These are phyloP conservation scores for Puccinia novopanici DNA, from an alignment of 1,284 basidiomycete genomes.

Conservation along the genomic window DNA sequence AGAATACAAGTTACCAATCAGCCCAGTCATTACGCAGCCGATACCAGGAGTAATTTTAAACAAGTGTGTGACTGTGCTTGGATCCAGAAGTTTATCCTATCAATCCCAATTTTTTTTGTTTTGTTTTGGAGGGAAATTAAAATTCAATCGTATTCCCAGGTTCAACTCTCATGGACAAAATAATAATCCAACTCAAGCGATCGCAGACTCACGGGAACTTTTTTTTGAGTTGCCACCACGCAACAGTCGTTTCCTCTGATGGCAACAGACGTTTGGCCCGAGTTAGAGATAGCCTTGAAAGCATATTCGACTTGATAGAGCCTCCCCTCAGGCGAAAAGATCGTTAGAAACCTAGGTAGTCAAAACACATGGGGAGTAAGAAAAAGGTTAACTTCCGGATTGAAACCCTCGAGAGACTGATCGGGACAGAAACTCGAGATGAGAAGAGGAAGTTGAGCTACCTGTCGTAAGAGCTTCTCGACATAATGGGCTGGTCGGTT, in stretches of 20 bases:
- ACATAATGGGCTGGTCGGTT: slow-evolving; percentile 4
- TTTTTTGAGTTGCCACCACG: slow-evolving; percentile 96
- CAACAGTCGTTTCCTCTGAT: slow-evolving; percentile 91
- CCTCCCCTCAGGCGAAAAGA: slow-evolving; percentile 62
- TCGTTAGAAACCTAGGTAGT: slow-evolving; percentile 59
- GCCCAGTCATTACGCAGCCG: slow-evolving; percentile 95
- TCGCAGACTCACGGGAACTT: slow-evolving; percentile 84
- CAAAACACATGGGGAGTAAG: background rate
- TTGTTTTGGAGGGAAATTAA: too few species aligned
- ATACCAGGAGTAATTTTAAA: slow-evolving; percentile 96
- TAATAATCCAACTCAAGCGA: too few species aligned
- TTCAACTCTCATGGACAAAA: too few species aligned
- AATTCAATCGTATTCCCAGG: too few species aligned
- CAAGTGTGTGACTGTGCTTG: slow-evolving; percentile 89
- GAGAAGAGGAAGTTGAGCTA: background rate
- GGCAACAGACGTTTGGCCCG: slow-evolving; percentile 89
- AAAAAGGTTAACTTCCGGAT: background rate
- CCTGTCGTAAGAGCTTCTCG: slow-evolving; percentile 24
- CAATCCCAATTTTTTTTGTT: background rate
- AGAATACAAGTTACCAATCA: slow-evolving; percentile 68
- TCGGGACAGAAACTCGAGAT: too few species aligned
- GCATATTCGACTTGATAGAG: slow-evolving; percentile 98
- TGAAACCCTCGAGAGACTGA: background rate
- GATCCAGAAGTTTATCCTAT: slow-evolving; percentile 96
- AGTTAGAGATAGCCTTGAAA: slow-evolving; percentile 97